phyloP scores from a whole-genome alignment of 768 basidiomycete genomes.

The Kondoa malvinella region DNA sequence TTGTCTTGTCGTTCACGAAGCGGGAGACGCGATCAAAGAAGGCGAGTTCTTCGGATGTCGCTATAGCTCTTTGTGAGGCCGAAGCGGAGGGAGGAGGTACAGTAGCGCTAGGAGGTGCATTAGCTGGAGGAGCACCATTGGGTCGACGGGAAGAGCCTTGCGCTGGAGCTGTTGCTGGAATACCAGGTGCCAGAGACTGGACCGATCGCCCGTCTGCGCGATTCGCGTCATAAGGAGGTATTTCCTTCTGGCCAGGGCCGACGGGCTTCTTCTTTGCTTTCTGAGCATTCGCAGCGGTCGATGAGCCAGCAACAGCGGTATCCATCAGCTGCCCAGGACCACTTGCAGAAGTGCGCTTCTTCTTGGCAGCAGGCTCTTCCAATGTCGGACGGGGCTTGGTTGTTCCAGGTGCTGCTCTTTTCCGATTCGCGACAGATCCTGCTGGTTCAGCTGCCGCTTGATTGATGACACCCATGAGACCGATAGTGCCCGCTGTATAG shows the following conservation, averaged over 20 bases:
- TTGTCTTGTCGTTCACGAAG: slow-evolving; percentile 36
- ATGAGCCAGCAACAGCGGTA: not conserved
- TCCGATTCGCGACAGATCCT: not conserved
- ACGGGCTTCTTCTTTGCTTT: not conserved
- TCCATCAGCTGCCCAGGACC: not conserved
- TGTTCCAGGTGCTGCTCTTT: not conserved
- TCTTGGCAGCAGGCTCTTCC: not conserved
- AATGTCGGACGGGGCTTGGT: not conserved
- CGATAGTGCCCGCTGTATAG: not conserved
- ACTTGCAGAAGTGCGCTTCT: not conserved
- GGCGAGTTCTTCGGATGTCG: slow-evolving; percentile 48
- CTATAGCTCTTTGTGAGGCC: slow-evolving; percentile 19
- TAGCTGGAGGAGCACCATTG: not conserved
- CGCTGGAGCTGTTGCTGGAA: not conserved
- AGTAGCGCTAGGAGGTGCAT: not conserved
- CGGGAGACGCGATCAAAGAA: slow-evolving; percentile 80
- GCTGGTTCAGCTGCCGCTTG: not conserved
- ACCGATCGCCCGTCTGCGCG: too few relatives aligned
- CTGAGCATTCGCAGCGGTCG: not conserved
- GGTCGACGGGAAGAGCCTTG: not conserved
- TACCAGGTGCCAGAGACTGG: not conserved
- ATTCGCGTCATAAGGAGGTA: too few relatives aligned
- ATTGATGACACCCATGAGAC: not conserved
- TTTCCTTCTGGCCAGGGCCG: too few relatives aligned
- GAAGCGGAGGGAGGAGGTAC: not conserved